These are phyloP conservation scores for Sungouiella thailandica DNA, from an alignment of 805 yeast species.

Conservation along the genomic window DNA sequence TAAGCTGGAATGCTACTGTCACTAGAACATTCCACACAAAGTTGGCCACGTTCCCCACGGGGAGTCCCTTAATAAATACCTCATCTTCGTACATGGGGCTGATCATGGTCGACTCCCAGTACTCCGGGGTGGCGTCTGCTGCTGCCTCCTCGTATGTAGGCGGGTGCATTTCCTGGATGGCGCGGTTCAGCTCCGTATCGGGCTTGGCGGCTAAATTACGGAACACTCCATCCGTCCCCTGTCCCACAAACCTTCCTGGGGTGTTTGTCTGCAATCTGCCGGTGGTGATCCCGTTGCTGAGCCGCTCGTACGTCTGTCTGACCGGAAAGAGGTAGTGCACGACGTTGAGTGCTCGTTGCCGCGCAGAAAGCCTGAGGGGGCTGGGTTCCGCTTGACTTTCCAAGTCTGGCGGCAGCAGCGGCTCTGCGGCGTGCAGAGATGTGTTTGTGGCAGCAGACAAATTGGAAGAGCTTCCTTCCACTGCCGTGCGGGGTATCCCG, in stretches of 20 bases:
- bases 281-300: slow-evolving; percentile 36
- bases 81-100: slow-evolving; percentile 82
- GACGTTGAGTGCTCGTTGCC: slow-evolving; percentile 28
- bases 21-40: slow-evolving; percentile 88
- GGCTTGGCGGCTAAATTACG: slow-evolving; percentile 91
- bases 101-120: slow-evolving; percentile 88
- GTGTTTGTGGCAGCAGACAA: no score
- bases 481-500: no score
- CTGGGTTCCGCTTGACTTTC: no score
- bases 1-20: slow-evolving; percentile 86
- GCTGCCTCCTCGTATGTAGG: slow-evolving; percentile 96
- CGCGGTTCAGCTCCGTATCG: slow-evolving; percentile 38
- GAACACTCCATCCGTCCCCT: slow-evolving; percentile 82
- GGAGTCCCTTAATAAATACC: slow-evolving; percentile 89
- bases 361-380: slow-evolving; percentile 20
- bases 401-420: no score
- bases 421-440: no score
- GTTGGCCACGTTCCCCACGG: slow-evolving; percentile 88
- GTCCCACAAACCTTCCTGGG: slow-evolving; percentile 43
- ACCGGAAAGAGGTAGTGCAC: slow-evolving; percentile 33
- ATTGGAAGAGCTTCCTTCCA: not conserved
- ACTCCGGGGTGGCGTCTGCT: slow-evolving; percentile 90
- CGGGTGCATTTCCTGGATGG: slow-evolving; percentile 49
- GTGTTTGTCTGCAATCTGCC: slow-evolving; percentile 39
- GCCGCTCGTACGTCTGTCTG: slow-evolving; percentile 38